These are phyloP conservation scores for Dipteronia sinensis DNA, from an alignment of 345 rosid genomes.

Conservation along the genomic window DNA sequence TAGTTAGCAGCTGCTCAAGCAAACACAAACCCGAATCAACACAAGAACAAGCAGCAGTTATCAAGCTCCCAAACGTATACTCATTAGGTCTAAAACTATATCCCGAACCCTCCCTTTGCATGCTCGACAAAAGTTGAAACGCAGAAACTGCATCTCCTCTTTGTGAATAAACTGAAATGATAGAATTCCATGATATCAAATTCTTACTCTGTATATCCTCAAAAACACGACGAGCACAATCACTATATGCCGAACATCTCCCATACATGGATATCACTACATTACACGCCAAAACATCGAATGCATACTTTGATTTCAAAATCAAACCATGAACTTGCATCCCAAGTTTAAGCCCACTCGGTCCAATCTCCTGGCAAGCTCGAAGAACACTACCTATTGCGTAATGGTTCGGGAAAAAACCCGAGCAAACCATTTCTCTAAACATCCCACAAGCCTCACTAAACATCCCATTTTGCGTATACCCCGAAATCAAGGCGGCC, in stretches of 20 bases:
- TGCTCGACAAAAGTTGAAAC: constrained; percentile 59
- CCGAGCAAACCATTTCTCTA: constrained; percentile 55
- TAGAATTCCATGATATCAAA: constrained; percentile 73
- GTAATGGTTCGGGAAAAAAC: constrained; percentile 55
- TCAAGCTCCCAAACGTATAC: constrained; percentile 83
- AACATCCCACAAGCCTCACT: constrained; percentile 53
- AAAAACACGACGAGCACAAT: constrained; percentile 57
- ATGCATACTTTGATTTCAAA: constrained; percentile 52
- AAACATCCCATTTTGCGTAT: constrained; percentile 49
- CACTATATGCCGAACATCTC: constrained; percentile 39
- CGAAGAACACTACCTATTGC: constrained; percentile 70
- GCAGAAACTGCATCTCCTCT: constrained; percentile 52
- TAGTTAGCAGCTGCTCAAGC: constrained; percentile 73
- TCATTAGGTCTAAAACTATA: constrained; percentile 62
- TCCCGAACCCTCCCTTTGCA: constrained; percentile 51
- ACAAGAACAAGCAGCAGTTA: constrained; percentile 64
- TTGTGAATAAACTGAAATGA: constrained; percentile 72
- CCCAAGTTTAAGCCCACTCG: constrained; percentile 52
- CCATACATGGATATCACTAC: constrained; percentile 83
- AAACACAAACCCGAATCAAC: constrained; percentile 48
- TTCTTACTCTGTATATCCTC: constrained; percentile 58
- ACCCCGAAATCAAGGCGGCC: constrained; percentile 86
- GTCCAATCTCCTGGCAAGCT: constrained; percentile 65
- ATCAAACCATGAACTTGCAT: constrained; percentile 75
- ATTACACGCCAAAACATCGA: constrained; percentile 60